Conservation (phyloP, 805 yeast genomes). For the Metschnikowia santaceciliae region DNA sequence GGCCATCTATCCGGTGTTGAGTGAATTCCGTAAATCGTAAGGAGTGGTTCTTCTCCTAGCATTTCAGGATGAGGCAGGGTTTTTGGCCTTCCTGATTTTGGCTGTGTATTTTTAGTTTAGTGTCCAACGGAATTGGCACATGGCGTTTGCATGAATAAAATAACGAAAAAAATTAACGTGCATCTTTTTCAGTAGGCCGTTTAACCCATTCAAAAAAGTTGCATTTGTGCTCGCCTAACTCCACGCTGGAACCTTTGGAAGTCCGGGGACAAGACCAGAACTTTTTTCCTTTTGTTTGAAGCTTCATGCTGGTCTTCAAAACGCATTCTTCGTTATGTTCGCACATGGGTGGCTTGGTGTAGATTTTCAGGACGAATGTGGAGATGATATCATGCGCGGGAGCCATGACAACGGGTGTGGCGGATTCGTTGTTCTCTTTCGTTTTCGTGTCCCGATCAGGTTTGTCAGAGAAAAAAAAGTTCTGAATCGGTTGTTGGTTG, state of each 20-base stretch:
- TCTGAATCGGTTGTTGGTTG: constrained; percentile 23
- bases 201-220: constrained; percentile 18
- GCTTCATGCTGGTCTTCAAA: constrained; percentile 26
- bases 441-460: background rate
- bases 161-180: background rate
- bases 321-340: constrained; percentile 24
- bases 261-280: constrained; percentile 30
- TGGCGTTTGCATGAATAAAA: constrained; percentile 3
- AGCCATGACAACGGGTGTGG: background rate
- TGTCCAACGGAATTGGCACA: background rate
- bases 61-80: background rate
- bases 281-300: constrained; percentile 26
- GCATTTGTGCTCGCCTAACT: constrained; percentile 16
- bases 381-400: constrained; percentile 4
- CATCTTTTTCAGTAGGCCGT: constrained; percentile 2
- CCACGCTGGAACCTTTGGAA: constrained; percentile 13
- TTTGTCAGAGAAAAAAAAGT: constrained; percentile 20
- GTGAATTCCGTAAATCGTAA: constrained; percentile 87
- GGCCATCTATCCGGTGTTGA: constrained; percentile 95
- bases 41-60: background rate
- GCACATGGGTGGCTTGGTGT: constrained; percentile 27
- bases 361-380: constrained; percentile 13
- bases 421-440: background rate
- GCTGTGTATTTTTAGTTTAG: constrained; percentile 7
- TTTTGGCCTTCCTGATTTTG: background rate